Evolutionary conservation across 2,329 filamentous ascomycete genomes (phyloP), one percentile per base, ranked within the genome.

Genomic region (Ceratocystis destructans): DNA sequence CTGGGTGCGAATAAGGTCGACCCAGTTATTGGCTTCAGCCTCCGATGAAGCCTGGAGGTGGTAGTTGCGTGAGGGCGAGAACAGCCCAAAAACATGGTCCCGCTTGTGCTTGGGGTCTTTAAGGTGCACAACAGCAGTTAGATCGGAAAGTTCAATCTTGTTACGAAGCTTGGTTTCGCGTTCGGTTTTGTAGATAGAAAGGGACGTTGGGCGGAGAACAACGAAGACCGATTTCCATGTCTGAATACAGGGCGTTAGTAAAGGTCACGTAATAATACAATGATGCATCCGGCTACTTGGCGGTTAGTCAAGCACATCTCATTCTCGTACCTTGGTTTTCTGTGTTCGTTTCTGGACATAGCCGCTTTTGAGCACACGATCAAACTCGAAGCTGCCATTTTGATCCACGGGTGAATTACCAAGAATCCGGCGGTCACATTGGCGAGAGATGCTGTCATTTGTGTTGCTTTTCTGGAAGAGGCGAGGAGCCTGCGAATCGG

Each of bases 311-410:
- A 55, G 33, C 45, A 41, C 31, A 46, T 25, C 5, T 69, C 74
- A 66, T 76, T 25, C 5, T 69, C 74, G 66, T 76, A 91, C 90
- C 86, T 95, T 96, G 68, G 93, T 97, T 79, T 93, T 96, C 72
- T 92, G 88, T 20, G 91, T 95, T 71, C 93, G 85, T 77, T 96
- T 96, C 73, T 88, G 83, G 48, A 96, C 86, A 70, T 87, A 88
- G 68, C 93, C 92, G 67, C 87, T 86, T 78, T 96, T 97, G 75
- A 97, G 83, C 66, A 97, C 89, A 63, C 91, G 87, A 75, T 99
- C 94, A 73, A 95, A 96, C 73, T 94, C 92, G 75, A 96, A 99
- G 75, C 90, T 94, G 69, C 94, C 94, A 75, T 96, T 92, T 75
- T 96, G 87, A 73, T 93, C 96, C 70, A 97, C 90, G 3, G 91